These are phyloP conservation scores for Kodamaea fukazawae DNA, from an alignment of 805 yeast genomes.

Conservation along the genomic window DNA sequence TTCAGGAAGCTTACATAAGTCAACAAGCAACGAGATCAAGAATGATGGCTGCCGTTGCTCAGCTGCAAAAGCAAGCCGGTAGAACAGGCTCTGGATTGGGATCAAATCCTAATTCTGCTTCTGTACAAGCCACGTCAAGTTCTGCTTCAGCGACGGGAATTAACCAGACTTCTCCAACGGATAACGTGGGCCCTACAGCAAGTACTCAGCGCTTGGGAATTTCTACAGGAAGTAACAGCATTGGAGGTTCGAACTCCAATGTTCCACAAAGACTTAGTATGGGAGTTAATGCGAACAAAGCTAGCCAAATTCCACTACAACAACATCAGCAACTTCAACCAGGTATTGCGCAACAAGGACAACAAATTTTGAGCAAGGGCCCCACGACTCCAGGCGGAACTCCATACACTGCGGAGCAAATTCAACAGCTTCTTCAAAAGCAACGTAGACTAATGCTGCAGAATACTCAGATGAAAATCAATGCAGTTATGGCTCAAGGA, in stretches of 20 bases:
- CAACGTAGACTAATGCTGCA: slow-evolving; percentile 49
- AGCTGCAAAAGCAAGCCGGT: slow-evolving; percentile 21
- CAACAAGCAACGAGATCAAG: slow-evolving; percentile 42
- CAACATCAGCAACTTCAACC: slow-evolving; percentile 8
- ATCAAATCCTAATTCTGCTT: not conserved
- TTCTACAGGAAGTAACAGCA: too few species aligned
- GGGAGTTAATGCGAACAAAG: not conserved
- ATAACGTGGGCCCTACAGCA: too few species aligned
- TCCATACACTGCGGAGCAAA: slow-evolving; percentile 58
- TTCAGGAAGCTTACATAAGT: slow-evolving; percentile 67
- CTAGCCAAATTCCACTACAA: not conserved
- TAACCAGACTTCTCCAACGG: too few species aligned
- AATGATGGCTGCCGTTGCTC: slow-evolving; percentile 43
- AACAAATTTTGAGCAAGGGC: slow-evolving; percentile 20
- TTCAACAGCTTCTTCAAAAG: slow-evolving; percentile 55
- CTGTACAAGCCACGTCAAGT: too few species aligned
- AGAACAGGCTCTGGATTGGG: slow-evolving; percentile 1
- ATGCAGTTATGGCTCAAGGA: slow-evolving; percentile 2
- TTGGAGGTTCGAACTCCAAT: not conserved
- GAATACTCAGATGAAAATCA: slow-evolving; percentile 7
- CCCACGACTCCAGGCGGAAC: slow-evolving; percentile 55
- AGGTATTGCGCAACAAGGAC: slow-evolving; percentile 11
- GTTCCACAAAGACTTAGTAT: not conserved
- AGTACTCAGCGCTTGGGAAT: too few species aligned
- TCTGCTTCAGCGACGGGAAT: too few species aligned